Conservation (phyloP, 495 filamentous ascomycete species). For the Zalerion maritima region DNA sequence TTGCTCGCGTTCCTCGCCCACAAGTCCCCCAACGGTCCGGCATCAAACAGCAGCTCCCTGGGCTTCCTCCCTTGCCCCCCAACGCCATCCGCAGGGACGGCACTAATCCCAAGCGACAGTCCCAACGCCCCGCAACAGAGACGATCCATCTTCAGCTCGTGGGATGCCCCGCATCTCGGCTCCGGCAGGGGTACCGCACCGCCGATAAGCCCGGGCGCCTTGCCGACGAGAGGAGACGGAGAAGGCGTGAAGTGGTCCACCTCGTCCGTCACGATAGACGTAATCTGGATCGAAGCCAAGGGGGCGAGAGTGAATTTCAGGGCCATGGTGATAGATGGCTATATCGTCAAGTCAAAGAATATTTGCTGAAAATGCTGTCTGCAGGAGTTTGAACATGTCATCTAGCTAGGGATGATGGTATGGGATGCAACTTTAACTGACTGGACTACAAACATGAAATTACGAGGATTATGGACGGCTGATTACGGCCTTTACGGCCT, state of each 20-base stretch:
- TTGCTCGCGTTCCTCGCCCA: conserved; percentile 42
- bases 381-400: too few species aligned
- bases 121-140: conserved; percentile 49
- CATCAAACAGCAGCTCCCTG: conserved; percentile 45
- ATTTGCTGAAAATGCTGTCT: too few species aligned
- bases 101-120: conserved; percentile 34
- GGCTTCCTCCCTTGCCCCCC: conserved; percentile 35
- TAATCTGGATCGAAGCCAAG: conserved; percentile 10
- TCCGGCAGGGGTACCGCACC: conserved; percentile 17
- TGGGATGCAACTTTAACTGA: too few species aligned
- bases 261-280: conserved; percentile 26
- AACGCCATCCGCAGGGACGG: conserved; percentile 26
- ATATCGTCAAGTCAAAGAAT: too few species aligned
- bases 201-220: conserved; percentile 26
- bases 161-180: conserved; percentile 24
- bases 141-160: conserved; percentile 37
- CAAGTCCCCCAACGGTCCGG: conserved; percentile 40
- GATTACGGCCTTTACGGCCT: too few species aligned
- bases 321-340: too few species aligned
- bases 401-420: too few species aligned
- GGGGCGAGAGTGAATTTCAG: too few species aligned
- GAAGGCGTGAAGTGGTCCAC: conserved; percentile 40
- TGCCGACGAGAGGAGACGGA: conserved; percentile 32
- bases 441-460: too few species aligned
- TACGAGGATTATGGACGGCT: too few species aligned